Evolutionary conservation across 2,329 filamentous ascomycete genomes (phyloP).

Genomic region (Colletotrichum sublineola): DNA sequence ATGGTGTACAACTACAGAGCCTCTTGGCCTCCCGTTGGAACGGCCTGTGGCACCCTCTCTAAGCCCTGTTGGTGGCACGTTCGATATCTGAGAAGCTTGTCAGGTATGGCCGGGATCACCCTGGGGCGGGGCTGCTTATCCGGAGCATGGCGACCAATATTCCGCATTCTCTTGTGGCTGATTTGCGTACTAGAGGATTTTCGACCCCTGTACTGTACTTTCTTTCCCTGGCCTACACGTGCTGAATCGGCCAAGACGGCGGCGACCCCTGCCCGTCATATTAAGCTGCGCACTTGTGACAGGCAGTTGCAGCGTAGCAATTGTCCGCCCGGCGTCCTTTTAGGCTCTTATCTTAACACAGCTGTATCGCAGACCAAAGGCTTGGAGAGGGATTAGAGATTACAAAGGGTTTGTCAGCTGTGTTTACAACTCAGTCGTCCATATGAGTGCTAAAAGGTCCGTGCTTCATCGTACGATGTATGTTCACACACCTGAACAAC

Average conservation of each 20-base stretch:
- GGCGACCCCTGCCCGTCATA: conserved; percentile 4
- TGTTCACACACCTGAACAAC: neutral
- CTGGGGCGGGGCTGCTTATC: conserved; percentile 3
- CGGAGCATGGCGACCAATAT: conserved; percentile 7
- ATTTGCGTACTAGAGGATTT: neutral
- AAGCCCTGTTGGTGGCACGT: conserved; percentile 29
- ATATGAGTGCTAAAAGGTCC: conserved; percentile 10
- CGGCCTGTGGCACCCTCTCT: neutral
- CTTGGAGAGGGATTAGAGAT: neutral
- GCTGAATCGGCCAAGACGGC: conserved; percentile 27
- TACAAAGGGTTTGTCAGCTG: neutral
- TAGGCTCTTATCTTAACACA: neutral
- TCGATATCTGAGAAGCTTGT: conserved; percentile 30
- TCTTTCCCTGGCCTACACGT: conserved; percentile 26
- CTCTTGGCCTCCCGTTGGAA: conserved; percentile 2
- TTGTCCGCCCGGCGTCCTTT: neutral
- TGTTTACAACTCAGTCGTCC: too few species aligned
- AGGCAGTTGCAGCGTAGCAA: neutral
- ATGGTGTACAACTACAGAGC: conserved; percentile 2
- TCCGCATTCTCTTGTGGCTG: conserved; percentile 27
- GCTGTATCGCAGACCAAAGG: conserved; percentile 1
- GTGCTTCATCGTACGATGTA: conserved; percentile 6
- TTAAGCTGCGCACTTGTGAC: conserved; percentile 6
- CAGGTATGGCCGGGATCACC: neutral
- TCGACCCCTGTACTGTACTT: conserved; percentile 7